phyloP scores from a whole-genome alignment of 2,329 filamentous ascomycete species.

The Trichoderma sp. region DNA sequence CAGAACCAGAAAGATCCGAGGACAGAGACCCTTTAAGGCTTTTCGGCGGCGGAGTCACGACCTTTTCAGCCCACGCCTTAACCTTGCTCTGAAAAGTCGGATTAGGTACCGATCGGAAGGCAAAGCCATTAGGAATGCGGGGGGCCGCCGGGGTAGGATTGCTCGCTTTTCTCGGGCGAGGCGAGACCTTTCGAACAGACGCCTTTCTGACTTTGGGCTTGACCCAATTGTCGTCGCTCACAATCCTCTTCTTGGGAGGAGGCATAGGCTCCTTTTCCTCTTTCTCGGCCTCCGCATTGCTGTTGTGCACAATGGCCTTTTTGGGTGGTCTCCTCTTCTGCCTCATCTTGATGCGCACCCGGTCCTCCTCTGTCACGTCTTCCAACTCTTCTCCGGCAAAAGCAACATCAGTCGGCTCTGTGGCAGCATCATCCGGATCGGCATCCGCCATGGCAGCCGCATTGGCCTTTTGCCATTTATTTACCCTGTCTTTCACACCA shows the following conservation, averaged over 20 bases:
- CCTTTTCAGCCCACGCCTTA: slow-evolving; percentile 58
- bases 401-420: slow-evolving; percentile 60
- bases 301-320: slow-evolving; percentile 24
- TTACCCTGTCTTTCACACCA: slow-evolving; percentile 75
- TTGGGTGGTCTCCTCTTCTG: slow-evolving; percentile 42
- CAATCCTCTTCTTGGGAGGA: slow-evolving; percentile 84
- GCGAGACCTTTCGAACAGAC: slow-evolving; percentile 43
- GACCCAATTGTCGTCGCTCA: slow-evolving; percentile 91
- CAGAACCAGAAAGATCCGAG: slow-evolving; percentile 2
- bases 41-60: slow-evolving; percentile 46
- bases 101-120: slow-evolving; percentile 52
- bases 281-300: slow-evolving; percentile 23
- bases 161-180: slow-evolving; percentile 33
- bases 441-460: slow-evolving; percentile 59
- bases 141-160: slow-evolving; percentile 25
- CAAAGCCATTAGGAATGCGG: slow-evolving; percentile 58
- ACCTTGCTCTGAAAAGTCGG: slow-evolving; percentile 59
- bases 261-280: slow-evolving; percentile 36
- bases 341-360: slow-evolving; percentile 55
- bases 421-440: slow-evolving; percentile 52
- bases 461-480: slow-evolving; percentile 79
- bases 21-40: slow-evolving; percentile 32
- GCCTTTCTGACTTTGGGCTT: slow-evolving; percentile 55
- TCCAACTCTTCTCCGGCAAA: slow-evolving; percentile 56
- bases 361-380: slow-evolving; percentile 61